Evolutionary conservation across 352 stramenopile species (phyloP).

Genomic region (Globisporangium barbulae): DNA sequence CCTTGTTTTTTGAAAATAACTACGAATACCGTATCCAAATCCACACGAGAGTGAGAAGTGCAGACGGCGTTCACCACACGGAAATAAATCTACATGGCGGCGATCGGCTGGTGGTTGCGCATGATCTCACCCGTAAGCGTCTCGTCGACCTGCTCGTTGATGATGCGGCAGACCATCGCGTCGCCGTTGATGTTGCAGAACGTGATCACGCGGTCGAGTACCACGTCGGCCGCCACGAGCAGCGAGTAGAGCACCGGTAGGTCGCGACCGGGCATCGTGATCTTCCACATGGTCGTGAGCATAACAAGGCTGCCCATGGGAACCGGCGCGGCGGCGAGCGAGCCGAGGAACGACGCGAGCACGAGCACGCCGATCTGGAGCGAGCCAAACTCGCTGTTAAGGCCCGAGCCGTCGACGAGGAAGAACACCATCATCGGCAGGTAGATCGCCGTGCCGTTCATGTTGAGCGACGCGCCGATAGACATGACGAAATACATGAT

Average conservation of each 20-base stretch:
- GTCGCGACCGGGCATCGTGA: constrained; percentile 45
- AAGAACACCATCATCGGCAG: constrained; percentile 71
- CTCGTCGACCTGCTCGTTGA: constrained; percentile 48
- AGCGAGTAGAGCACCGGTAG: constrained; percentile 62
- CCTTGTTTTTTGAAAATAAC: constrained; percentile 1
- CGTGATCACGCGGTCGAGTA: constrained; percentile 71
- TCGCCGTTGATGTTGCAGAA: constrained; percentile 75
- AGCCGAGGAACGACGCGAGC: constrained; percentile 56
- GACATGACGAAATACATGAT: constrained; percentile 76
- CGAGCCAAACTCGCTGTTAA: constrained; percentile 30
- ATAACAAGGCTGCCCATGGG: constrained; percentile 57
- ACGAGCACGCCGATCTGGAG: constrained; percentile 44
- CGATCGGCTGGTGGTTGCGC: constrained; percentile 20
- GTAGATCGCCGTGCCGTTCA: constrained; percentile 78
- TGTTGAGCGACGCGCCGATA: constrained; percentile 62
- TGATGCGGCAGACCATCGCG: constrained; percentile 67
- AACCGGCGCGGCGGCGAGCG: constrained; percentile 57
- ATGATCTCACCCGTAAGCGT: constrained; percentile 20
- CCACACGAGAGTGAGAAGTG: not conserved
- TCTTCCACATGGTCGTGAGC: constrained; percentile 69
- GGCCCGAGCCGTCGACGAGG: constrained; percentile 54
- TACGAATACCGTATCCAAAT: not conserved
- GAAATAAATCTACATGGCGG: constrained; percentile 16
- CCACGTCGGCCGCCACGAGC: constrained; percentile 60
- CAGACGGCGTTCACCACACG: not conserved